Conservation (phyloP, 1,284 basidiomycete species). For the Moesziomyces parantarcticus region DNA sequence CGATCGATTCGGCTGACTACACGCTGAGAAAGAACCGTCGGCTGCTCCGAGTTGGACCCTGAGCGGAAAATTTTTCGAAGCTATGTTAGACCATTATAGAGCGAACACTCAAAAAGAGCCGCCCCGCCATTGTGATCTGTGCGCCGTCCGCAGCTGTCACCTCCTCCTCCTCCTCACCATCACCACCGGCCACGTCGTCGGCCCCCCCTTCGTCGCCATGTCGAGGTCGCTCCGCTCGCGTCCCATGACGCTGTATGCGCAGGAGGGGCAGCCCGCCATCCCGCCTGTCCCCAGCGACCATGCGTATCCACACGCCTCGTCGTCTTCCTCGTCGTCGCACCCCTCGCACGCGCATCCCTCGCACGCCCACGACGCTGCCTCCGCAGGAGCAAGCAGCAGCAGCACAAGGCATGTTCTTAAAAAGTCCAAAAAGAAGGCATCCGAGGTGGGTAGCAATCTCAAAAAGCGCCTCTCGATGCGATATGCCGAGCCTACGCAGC, state of each 20-base stretch:
- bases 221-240: slow-evolving; percentile 64
- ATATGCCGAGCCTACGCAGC: slow-evolving; percentile 61
- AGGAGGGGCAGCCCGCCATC: slow-evolving; percentile 37
- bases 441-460: slow-evolving; percentile 62
- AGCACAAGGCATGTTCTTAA: slow-evolving; percentile 25
- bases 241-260: slow-evolving; percentile 64
- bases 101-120: not conserved
- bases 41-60: not conserved
- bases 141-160: not conserved
- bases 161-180: not conserved
- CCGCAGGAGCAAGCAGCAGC: slow-evolving; percentile 4
- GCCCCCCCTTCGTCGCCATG: slow-evolving; percentile 32
- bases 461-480: slow-evolving; percentile 66
- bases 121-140: slow-evolving; percentile 3
- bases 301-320: not conserved
- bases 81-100: too few relatives aligned
- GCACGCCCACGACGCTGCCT: slow-evolving; percentile 1
- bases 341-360: slow-evolving; percentile 7
- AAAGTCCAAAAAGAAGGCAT: slow-evolving; percentile 51
- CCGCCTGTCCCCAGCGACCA: slow-evolving; percentile 11
- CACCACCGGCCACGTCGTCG: not conserved
- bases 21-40: not conserved
- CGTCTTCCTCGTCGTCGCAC: slow-evolving; percentile 16
- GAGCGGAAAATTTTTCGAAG: not conserved
- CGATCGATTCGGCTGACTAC: not conserved